Percentiles rank a stretch among this genome's conserved stretches.
Evolutionary conservation across 2,329 filamentous ascomycete species (phyloP).

Genomic region (Colletotrichum orbiculare): DNA sequence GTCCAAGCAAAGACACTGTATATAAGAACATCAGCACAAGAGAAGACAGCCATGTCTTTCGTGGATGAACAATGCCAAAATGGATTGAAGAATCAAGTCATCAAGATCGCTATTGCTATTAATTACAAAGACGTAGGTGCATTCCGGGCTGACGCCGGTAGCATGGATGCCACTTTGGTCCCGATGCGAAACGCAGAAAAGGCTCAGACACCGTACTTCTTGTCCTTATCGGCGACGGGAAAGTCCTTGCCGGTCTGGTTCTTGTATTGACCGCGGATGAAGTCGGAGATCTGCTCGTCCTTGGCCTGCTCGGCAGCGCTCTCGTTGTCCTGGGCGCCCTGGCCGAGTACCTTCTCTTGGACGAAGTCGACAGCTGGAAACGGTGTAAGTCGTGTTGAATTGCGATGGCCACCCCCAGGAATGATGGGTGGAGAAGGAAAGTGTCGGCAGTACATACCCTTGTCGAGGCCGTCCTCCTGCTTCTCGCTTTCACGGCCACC

Average conservation of each 20-base stretch:
- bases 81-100: too few relatives aligned
- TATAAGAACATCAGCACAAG: too few relatives aligned
- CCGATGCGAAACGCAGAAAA: too few relatives aligned
- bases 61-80: too few relatives aligned
- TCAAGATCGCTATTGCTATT: too few relatives aligned
- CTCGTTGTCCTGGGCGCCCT: constrained; percentile 79
- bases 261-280: constrained; percentile 79
- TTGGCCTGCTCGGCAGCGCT: constrained; percentile 83
- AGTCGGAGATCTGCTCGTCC: constrained; percentile 82
- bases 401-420: background rate
- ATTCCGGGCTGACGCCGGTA: too few relatives aligned
- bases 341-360: constrained; percentile 78
- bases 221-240: constrained; percentile 70
- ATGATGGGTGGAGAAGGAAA: too few relatives aligned
- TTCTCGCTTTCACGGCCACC: constrained; percentile 81
- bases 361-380: constrained; percentile 77
- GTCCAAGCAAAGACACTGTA: too few relatives aligned
- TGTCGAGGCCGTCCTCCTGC: constrained; percentile 86
- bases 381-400: background rate
- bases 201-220: constrained; percentile 30
- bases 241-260: constrained; percentile 73
- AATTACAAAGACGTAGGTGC: too few relatives aligned
- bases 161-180: too few relatives aligned
- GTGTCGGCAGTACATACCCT: constrained; percentile 63
- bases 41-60: too few relatives aligned